Conservation (phyloP, 768 basidiomycete species). For the Podaxis carcinomalis region DNA sequence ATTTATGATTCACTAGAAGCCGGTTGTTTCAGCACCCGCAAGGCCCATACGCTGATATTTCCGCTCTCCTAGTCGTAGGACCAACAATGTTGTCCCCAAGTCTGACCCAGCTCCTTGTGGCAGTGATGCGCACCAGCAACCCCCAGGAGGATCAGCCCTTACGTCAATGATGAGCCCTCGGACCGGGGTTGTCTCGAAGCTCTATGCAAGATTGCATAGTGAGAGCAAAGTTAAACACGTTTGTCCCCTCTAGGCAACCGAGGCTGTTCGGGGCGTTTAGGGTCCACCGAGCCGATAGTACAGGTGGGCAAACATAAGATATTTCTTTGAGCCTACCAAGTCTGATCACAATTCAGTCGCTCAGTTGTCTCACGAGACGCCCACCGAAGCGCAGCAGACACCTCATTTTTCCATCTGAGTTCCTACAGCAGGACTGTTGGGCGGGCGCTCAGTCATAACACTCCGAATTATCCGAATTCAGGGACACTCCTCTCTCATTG, state of each 20-base stretch:
- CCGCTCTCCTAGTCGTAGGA: neutral
- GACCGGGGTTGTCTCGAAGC: neutral
- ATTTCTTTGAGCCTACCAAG: too few relatives aligned
- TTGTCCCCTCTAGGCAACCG: neutral
- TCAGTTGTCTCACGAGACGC: neutral
- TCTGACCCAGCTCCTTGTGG: neutral
- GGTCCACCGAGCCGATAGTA: too few relatives aligned
- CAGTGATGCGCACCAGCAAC: neutral
- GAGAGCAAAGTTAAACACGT: neutral
- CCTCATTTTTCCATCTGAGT: neutral
- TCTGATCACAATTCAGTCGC: neutral
- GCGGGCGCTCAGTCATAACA: neutral
- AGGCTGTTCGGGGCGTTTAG: neutral
- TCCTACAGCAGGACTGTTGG: neutral
- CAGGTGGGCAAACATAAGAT: too few relatives aligned
- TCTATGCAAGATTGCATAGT: neutral
- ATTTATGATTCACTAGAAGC: neutral
- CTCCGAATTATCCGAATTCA: neutral
- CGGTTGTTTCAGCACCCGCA: neutral
- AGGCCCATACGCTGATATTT: neutral
- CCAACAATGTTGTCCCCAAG: neutral
- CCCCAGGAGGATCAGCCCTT: too few relatives aligned
- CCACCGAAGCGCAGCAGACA: neutral
- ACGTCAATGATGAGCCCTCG: too few relatives aligned
- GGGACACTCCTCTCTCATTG: neutral